Base-by-base conservation (phyloP, 2,329 filamentous ascomycete species). In the Penicillium griseofulvum region DNA sequence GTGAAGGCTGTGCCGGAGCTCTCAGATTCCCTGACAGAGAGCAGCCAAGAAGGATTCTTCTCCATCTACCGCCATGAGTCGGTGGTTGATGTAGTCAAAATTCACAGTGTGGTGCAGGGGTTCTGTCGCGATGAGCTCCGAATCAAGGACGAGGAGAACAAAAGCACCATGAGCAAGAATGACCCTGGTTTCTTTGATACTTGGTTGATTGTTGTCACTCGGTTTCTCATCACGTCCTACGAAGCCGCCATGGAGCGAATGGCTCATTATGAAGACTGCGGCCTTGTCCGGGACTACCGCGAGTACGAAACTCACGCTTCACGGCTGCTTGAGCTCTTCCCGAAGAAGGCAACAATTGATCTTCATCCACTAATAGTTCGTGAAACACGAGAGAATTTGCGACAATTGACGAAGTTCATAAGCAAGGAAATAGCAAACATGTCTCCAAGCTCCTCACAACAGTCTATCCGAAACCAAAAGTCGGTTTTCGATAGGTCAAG, bases 401-500 rank as follows among this genome's bases (percentile, higher is more conserved):
- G 65, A 12, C 66, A 67, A 24, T 57, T 72, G 10, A 63, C 74
- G 37, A 67, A 62, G 14, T 71, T 65, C 29, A 76, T 80, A 43
- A 68, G 71, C 46, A 64, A 60, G n/a, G 73, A 76, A 57, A 78
- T 80, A 36, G 68, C 72, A 31, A 67, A 66, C 24, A 65, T 73
- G 45, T 78, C 78, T 4, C 77, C 76, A 5, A 73, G 68, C 44
- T 74, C 75, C 6, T 75, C 74, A 0, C 71, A 76, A 43, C 73
- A 76, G 37, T 67, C 62, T 2, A 52, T 68, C 24, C 68, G 68
- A 36, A 68, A 71, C 38, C 70, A 74, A 43, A 70, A 68, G 59
- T 80, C 77, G 3, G 75, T 80, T 8, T 80, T 80, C 61, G 77
- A 80, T 54, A 68, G 74, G 22, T 75, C 73, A 14, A 78, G 74